These are phyloP conservation scores for Fremontodendron californicum DNA, from an alignment of 345 rosid species.

Conservation along the genomic window DNA sequence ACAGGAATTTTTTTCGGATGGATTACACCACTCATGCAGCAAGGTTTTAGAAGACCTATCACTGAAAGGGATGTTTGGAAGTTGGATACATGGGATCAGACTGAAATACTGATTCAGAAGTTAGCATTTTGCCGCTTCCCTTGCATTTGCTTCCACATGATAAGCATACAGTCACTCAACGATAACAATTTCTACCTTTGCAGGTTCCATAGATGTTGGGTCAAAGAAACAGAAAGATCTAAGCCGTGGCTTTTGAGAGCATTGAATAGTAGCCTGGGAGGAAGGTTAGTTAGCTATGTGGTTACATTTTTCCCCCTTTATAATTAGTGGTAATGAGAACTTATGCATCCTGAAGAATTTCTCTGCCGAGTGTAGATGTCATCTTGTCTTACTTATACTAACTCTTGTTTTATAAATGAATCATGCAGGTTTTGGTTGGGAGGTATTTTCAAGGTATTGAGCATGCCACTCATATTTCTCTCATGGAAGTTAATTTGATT, in stretches of 20 bases:
- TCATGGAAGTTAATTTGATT: conserved; percentile 10
- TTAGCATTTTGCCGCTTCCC: conserved; percentile 26
- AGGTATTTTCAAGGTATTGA: conserved; percentile 77
- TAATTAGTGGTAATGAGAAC: neutral
- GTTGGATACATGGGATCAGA: conserved; percentile 87
- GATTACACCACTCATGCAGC: conserved; percentile 89
- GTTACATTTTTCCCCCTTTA: neutral
- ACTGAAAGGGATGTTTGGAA: conserved; percentile 94
- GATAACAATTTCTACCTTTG: conserved; percentile 10
- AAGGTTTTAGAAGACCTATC: conserved; percentile 78
- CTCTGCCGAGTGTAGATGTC: neutral
- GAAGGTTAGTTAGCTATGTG: conserved; percentile 44
- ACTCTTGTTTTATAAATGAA: conserved; percentile 9
- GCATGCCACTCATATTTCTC: neutral
- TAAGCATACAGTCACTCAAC: neutral
- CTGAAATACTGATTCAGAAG: conserved; percentile 70
- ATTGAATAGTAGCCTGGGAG: conserved; percentile 74
- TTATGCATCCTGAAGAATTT: neutral
- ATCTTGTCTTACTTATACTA: neutral
- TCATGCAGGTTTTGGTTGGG: conserved; percentile 84
- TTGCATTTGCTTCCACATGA: conserved; percentile 10
- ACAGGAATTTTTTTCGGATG: conserved; percentile 72
- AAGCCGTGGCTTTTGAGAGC: conserved; percentile 93
- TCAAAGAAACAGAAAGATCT: conserved; percentile 53
- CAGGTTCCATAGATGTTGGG: conserved; percentile 85